These are phyloP conservation scores for Pinus tabuliformis DNA, from an alignment of 75 land plant genomes.

Conservation along the genomic window DNA sequence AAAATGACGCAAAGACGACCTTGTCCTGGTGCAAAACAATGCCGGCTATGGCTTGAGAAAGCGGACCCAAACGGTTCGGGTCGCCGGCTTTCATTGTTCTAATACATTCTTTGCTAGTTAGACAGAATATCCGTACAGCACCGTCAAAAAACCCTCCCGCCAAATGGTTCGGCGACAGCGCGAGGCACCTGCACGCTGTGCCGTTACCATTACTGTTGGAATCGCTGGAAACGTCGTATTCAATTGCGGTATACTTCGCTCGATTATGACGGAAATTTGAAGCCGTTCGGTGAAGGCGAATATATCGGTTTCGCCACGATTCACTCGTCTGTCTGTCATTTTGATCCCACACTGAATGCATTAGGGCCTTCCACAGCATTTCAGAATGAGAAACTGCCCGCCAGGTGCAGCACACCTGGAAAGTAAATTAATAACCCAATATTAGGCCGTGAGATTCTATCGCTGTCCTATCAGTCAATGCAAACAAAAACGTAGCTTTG, in stretches of 20 bases:
- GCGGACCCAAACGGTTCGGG: conserved; percentile 44
- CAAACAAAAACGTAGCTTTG: not conserved
- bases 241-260: conserved; percentile 23
- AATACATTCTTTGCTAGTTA: conserved; percentile 26
- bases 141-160: conserved; percentile 70
- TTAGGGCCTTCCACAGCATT: conserved; percentile 41
- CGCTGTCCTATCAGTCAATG: not conserved
- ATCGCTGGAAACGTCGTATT: conserved; percentile 18
- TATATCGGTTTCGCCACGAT: conserved; percentile 51
- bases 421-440: not conserved
- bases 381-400: conserved; percentile 49
- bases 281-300: conserved; percentile 50
- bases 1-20: conserved; percentile 51
- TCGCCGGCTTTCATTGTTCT: conserved; percentile 8
- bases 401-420: conserved; percentile 70
- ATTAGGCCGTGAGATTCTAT: not conserved
- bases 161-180: conserved; percentile 40
- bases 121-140: conserved; percentile 50
- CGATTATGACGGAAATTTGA: conserved; percentile 35
- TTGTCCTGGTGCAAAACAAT: conserved; percentile 21
- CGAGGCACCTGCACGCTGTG: conserved; percentile 35
- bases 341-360: conserved; percentile 31
- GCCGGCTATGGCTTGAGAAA: conserved; percentile 56
- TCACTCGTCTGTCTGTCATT: not conserved
- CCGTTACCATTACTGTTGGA: conserved; percentile 1